Base-by-base conservation (phyloP, 306 rosid genomes). In the Vigna radiata region DNA sequence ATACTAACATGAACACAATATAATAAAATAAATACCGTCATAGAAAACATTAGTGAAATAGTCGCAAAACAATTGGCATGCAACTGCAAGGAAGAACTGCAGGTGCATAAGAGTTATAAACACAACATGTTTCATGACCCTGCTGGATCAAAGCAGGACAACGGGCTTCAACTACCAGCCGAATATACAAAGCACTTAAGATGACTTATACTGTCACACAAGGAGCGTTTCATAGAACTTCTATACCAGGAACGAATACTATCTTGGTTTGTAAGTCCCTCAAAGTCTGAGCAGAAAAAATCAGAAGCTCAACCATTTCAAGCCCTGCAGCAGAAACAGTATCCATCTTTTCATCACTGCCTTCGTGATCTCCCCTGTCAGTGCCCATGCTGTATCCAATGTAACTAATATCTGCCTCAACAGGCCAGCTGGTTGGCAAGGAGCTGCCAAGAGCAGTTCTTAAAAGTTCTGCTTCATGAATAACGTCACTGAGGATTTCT, bases 291-390 rank as follows among this genome's bases (percentile, higher is more conserved):
- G 96, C 97, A 7, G 89, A 90, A 82, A 89, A 86, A 70, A 89
- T 81, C 79, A 92, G 78, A 69, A 95, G 99, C 82, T 95, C 99
- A 82, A 91, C 96, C 99, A 95, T 92, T 87, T 95, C 96, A 79
- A 95, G 86, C 79, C 99, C 99, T 8, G 93, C 96, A 60, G 91
- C 94, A 69, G 91, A 82, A 56, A 95, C 90, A 47, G 84, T 59
- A 81, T 95, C 97, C 33, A 85, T 80, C 86, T 95, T 95, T 75
- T 86, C 90, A 43, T 68, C 74, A 74, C 66, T 55, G 72, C 82
- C 33, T 58, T 85, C 86, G 82, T 81, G 85, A 56, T 70, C 74
- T n/a, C 70, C 65, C 0, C 80, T 68, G 70, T 84, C 89, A 19
- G 79, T 66, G 66, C 83, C 50, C 27, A 59, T 68, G 69, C 47